Base-by-base conservation (phyloP, 2,329 filamentous ascomycete species). In the Pseudogymnoascus sp. region DNA sequence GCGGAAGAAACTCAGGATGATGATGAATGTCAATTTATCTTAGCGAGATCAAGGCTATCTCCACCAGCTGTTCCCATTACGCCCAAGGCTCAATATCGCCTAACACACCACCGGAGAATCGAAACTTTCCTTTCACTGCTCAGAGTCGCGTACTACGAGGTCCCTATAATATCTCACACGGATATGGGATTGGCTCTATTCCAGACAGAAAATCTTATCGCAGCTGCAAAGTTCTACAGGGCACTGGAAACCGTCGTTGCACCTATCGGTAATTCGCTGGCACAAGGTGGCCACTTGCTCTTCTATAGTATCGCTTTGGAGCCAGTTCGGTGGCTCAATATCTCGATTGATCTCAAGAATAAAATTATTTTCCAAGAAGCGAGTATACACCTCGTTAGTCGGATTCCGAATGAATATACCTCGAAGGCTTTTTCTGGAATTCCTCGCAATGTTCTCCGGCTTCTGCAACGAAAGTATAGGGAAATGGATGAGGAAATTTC, bases 321-420 rank as follows among this genome's bases (percentile, higher is more conserved):
- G 19, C 67, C 71, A 4, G 61, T 65, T 5, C 65, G 65, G 11
- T 72, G 70, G 65, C 63, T 73, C 14, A n/a, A 62, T 0, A 28
- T 72, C 0, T 62, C 69, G 8, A 6, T 62, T 1, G 21, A 63
- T 1, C 62, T 73, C 2, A 16, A 68, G 45, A 68, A 64, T 16
- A 19, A 60, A 1, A 43, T 41, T 1, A 72, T 72, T 11, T 71
- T 71, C 43, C 66, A 63, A 23, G 70, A 72, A 62, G 66, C 68
- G 5, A 45, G 70, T 1, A 64, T 72, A 4, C 71, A 72, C 16
- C 65, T 71, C 19, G 68, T 71, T 1, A 70, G 68, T 6, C 63
- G 48, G n/a, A 28, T 61, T 60, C 68, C 67, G 4, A 23, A 8
- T 5, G 45, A 23, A 25, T 7, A 25, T 25, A 3, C 6, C 0